Base-by-base conservation (phyloP, 1,284 basidiomycete genomes). In the Boletellus dicymbophilus region DNA sequence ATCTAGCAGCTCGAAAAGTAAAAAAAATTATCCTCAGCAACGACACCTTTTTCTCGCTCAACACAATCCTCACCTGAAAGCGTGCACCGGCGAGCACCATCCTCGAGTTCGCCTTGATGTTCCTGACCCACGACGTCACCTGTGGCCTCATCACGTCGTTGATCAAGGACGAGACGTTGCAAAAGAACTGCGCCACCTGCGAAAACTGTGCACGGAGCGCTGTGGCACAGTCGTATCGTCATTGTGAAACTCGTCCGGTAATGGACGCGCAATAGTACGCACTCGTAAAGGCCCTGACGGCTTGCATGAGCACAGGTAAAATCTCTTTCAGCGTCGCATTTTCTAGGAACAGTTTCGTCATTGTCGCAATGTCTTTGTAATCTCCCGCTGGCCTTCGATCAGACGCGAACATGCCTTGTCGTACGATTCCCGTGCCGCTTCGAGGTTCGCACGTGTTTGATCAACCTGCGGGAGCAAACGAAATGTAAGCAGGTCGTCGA, bases 81-180 rank as follows among this genome's bases (percentile, higher is more conserved):
- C 15, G 38, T 49, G 22, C 46, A 3, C 59, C 57, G 3, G 56
- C 53, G 16, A 61, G 58, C 10, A 61, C 46, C 49, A 61, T 48
- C 16, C 27, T 31, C n/a, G 58, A 56, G 20, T 44, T 57, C 2
- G 59, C 48, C 30, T 61, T 41, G 15, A 59, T 9, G 21, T 57
- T 61, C 44, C 39, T 57, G 26, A 45, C 50, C 50, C 46, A 59
- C 3, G 59, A 61, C 1, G 46, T 40, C 20, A 57, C 59, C 26
- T 59, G 59, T 1, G 58, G 57, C 43, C 27, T 53, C 50, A 61
- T 59, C 31, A 59, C 57, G 23, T 59, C 59, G 16, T 61, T 54
- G 41, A 59, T 57, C 5, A 59, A 53, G 10, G 59, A 61, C 1
- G 44, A 37, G 3, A 59, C 50, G 12, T 53, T 54, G 34, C 48